Percentiles rank a stretch among this genome's conserved stretches.
Conservation (phyloP, 305 asterid genomes). For the Solanum chacoense region DNA sequence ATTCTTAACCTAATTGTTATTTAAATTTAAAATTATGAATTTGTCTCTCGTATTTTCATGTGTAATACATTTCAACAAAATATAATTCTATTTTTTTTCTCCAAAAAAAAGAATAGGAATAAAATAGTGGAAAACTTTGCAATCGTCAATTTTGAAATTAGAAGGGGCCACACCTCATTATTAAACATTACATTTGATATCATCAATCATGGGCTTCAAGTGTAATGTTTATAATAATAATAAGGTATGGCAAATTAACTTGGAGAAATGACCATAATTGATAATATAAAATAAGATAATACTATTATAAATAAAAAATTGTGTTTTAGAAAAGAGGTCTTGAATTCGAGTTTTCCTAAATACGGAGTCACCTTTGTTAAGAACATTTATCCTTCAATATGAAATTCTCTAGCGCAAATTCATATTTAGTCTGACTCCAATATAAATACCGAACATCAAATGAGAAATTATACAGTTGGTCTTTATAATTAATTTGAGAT, state of each 20-base stretch:
- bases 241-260: background rate
- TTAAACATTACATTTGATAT: background rate
- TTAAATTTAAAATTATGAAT: background rate
- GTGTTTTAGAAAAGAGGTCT: background rate
- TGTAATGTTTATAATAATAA: background rate
- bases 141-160: background rate
- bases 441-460: accelerated
- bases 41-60: background rate
- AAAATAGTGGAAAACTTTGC: background rate
- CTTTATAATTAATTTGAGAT: background rate
- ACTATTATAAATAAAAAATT: background rate
- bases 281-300: background rate
- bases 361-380: too few species aligned
- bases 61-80: background rate
- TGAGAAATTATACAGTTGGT: background rate
- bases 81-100: background rate
- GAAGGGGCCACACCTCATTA: background rate
- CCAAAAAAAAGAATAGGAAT: background rate
- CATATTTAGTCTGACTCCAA: too few species aligned
- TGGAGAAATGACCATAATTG: background rate
- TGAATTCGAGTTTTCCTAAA: accelerated
- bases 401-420: accelerated
- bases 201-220: background rate
- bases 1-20: accelerated
- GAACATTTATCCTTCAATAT: accelerated